Evolutionary conservation across 106 monocot genomes (phyloP), one percentile per base, ranked within the genome.

Genomic region (Cymbidium sinense): DNA sequence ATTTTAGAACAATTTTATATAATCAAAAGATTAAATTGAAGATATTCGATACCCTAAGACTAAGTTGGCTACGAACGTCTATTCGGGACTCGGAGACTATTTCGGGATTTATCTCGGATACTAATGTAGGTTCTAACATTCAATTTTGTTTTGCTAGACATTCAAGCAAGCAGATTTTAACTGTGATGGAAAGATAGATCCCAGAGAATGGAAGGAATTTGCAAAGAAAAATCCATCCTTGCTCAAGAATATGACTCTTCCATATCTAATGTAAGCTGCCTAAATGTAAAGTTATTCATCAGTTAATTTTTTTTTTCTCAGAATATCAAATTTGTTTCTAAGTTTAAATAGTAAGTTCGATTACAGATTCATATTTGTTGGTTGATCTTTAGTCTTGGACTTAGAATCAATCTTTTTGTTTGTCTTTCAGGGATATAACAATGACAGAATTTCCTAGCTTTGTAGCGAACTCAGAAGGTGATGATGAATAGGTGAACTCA

Each of bases 211-310:
- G 88, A 81, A 81, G 36, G 88, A 88, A 52, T 92, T 85, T 85
- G 91, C 79, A 12, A 79, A 65, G 54, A 30, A 77, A 62, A 87
- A 92, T 83, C 91, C 91, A 34, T 79, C 89, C n/a, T 70, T 89
- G 44, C 51, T 92, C 61, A 89, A 70, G 77, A 92, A 87, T 74
- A 92, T 92, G 91, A 89, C 91, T 28, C 91, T 92, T 79, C 91
- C 91, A 65, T 92, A 92, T 58, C 77, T 92, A 34, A 86, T 72
- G 91, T 92, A 67, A 86, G 85, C 77, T 58, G 15, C 7, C 7
- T 51, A 10, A 20, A 55, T 71, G 4, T 36, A 71, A 71, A 21
- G 15, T 71, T 36, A 2, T 2, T 17, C 2, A 1, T 47, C 47
- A 11, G 47, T 69, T 64, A 4, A 64, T 23, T 64, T 25, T 31